A percentile compares a stretch with the other conserved stretches of the same genome.
phyloP scores from a whole-genome alignment of 164 flowering plant genomes.

The Nymphaea thermarum region DNA sequence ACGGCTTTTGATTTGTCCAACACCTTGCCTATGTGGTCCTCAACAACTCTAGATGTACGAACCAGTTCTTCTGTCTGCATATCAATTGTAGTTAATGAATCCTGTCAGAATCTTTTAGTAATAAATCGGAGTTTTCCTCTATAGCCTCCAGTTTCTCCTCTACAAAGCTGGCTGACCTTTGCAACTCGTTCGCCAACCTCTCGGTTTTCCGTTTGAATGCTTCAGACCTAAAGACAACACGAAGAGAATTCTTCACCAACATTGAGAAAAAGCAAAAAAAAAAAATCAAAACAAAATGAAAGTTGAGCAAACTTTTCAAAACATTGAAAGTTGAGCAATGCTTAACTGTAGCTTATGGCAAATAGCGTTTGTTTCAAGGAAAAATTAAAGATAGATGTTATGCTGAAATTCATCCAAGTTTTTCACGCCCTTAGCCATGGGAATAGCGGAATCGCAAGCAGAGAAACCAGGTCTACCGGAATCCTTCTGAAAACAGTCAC shows the following conservation, averaged over 20 bases:
- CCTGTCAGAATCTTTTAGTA: slow-evolving; percentile 38
- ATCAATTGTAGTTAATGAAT: slow-evolving; percentile 48
- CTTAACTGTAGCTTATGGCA: slow-evolving; percentile 84
- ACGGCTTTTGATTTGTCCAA: slow-evolving; percentile 35
- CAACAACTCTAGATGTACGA: slow-evolving; percentile 29
- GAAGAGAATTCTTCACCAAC: not conserved
- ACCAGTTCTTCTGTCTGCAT: slow-evolving; percentile 32
- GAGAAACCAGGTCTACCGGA: slow-evolving; percentile 60
- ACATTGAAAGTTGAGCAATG: too few relatives aligned
- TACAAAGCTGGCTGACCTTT: slow-evolving; percentile 42
- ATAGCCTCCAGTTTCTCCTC: slow-evolving; percentile 46
- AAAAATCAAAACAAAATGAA: not conserved
- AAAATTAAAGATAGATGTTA: slow-evolving; percentile 47
- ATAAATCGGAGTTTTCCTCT: slow-evolving; percentile 32
- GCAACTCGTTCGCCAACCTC: slow-evolving; percentile 67
- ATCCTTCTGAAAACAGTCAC: slow-evolving; percentile 68
- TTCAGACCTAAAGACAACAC: slow-evolving; percentile 31
- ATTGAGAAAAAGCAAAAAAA: too few relatives aligned
- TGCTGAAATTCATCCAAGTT: slow-evolving; percentile 33
- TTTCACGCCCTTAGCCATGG: slow-evolving; percentile 44
- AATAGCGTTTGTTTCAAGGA: slow-evolving; percentile 64
- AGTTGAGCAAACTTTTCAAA: too few relatives aligned
- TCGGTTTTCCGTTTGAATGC: slow-evolving; percentile 59
- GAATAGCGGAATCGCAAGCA: slow-evolving; percentile 27
- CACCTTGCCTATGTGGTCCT: slow-evolving; percentile 28